phyloP scores from a whole-genome alignment of 805 yeast species.

The Barnettozyma californica region DNA sequence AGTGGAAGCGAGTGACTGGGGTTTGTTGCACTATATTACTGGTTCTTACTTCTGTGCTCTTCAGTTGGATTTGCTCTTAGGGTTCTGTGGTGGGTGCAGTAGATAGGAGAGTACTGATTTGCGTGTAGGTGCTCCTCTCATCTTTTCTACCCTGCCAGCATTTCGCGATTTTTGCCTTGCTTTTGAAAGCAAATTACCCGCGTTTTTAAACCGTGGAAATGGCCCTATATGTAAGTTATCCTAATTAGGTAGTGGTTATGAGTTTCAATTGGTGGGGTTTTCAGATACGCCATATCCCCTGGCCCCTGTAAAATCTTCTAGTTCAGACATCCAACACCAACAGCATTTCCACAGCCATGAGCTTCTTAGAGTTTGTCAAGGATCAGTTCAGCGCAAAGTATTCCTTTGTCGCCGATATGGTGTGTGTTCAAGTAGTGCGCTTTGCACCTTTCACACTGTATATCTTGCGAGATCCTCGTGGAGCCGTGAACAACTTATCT shows the following conservation, averaged over 20 bases:
- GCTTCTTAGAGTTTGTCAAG: neutral
- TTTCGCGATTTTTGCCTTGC: constrained; percentile 2
- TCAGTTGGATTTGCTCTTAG: neutral
- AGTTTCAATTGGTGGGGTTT: too few relatives aligned
- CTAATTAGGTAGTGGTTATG: neutral
- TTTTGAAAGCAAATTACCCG: neutral
- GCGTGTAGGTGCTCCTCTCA: neutral
- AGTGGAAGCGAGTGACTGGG: constrained; percentile 1
- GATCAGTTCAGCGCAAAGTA: neutral
- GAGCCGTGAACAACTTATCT: neutral
- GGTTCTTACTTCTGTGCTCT: neutral
- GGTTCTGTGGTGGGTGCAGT: neutral
- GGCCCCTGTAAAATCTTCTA: too few relatives aligned
- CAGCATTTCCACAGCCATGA: neutral
- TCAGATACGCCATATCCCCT: neutral
- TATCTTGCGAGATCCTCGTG: constrained; percentile 1
- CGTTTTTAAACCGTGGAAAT: neutral
- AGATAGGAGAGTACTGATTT: neutral
- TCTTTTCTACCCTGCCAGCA: neutral
- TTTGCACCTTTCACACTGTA: neutral
- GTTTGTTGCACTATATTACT: neutral
- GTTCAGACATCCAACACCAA: too few relatives aligned
- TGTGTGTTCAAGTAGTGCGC: neutral
- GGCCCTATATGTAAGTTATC: neutral
- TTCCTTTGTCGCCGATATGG: neutral